Evolutionary conservation across 2,329 filamentous ascomycete genomes (phyloP), one percentile per base, ranked within the genome.

Genomic region (Periconia digitata): DNA sequence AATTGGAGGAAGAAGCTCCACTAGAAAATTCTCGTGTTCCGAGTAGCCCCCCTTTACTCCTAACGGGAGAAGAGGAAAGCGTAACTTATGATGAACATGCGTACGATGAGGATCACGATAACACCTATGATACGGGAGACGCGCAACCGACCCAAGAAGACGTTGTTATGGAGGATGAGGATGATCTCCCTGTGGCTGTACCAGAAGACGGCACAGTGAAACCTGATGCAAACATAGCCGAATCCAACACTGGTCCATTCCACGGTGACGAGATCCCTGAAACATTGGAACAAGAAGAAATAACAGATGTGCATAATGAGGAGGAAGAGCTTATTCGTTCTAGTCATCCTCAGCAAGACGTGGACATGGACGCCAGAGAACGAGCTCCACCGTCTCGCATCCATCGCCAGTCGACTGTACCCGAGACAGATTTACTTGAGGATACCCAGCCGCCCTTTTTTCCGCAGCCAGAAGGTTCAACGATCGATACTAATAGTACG

Each of bases 21-120:
- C 43, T 46, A 3, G 61, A 60, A 8, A 55, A 56, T 10, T 49
- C 36, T 15, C 58, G 66, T 20, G 65, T 72, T 22, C 68, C 69
- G 2, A 72, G 70, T 44, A 72, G 70, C 44, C 70, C 70, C 12
- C 70, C 70, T 10, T 41, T 66, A 2, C 29, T 66, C 24, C 10
- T 49, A 7, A 58, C 4, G 10, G n/a, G 24, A 16, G 59, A 61
- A 7, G 61, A 60, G 17, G 27, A 15, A 13, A 32, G 27, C 27
- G 42, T 62, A 6, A 57, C 46, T 0, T 60, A 61, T 44, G 62
- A 64, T 24, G 64, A 59, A 32, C 53, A 59, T 36, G 53, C 56
- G 18, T 58, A 61, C 37, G 58, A 54, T 18, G 66, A 67, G 34
- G 54, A 62, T 43, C 53, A 52, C 13, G 58, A 64, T n/a, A 57